Base-by-base conservation (phyloP, 2,329 filamentous ascomycete genomes). In the Apiospora koreana region DNA sequence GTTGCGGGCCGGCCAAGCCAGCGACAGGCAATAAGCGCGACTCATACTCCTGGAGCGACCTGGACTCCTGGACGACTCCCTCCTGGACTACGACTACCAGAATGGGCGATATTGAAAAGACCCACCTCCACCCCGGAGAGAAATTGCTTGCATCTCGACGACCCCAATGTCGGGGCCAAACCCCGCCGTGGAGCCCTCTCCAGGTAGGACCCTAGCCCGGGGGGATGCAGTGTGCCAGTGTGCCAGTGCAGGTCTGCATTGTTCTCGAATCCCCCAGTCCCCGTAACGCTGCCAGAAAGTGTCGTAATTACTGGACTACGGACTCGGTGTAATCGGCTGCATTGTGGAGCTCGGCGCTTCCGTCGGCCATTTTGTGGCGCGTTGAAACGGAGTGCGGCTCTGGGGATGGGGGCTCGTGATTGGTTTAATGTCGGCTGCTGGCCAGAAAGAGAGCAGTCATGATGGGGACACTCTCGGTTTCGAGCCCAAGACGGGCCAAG, bases 361-460 rank as follows among this genome's bases (percentile, higher is more conserved):
- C 66, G 35, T 68, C 66, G 66, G 66, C 66, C 66, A 38, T 54
- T 54, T 68, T 68, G 66, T 68, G 66, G 66, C 31, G n/a, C 66
- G 35, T 38, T 25, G 35, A 50, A 50, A 38, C 66, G 43, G 66
- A 38, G 66, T 41, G 43, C 45, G 66, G 45, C 43, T 48, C 66
- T 66, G 9, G n/a, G 41, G 8, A n/a, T 6, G 64, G 38, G 25
- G 12, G 9, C n/a, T 1, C 14, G 38, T 66, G 64, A 66, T 66
- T 66, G 64, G 64, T 10, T 41, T 18, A 38, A 10, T 38, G 31
- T 38, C 54, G 54, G 31, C 18, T 12, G 28, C 10, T 14, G 54
- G 54, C 50, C 50, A 58, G 46, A 6, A 58, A 58, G 50, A 58
- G 50, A 21, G 54, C 54, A n/a, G 31, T 62, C 18, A 62, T 62